Percentiles rank a stretch among this genome's conserved stretches.
phyloP scores from a whole-genome alignment of 1,284 basidiomycete genomes.

The Trichosporon sp. region DNA sequence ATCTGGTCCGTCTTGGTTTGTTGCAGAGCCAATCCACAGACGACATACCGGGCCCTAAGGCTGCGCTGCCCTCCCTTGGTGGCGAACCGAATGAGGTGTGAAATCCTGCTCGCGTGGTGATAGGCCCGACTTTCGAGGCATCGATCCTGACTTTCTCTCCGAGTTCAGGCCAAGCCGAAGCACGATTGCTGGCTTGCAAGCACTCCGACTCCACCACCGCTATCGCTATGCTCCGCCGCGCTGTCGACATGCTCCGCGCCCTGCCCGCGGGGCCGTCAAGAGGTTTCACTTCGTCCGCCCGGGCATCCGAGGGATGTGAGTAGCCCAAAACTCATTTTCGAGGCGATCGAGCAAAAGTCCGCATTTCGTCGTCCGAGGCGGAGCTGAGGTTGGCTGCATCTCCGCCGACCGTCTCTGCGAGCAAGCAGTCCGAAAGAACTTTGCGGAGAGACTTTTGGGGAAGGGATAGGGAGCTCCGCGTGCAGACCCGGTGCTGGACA shows the following conservation, averaged over 20 bases:
- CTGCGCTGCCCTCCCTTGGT: neutral
- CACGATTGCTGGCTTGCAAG: neutral
- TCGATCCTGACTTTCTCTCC: conserved; percentile 18
- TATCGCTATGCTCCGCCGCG: conserved; percentile 10
- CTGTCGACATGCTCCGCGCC: conserved; percentile 12
- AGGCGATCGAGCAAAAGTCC: conserved; percentile 4
- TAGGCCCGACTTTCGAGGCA: conserved; percentile 11
- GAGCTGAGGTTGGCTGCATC: neutral
- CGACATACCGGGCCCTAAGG: neutral
- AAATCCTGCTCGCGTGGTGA: neutral
- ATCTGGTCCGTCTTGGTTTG: neutral
- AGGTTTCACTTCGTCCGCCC: conserved; percentile 15
- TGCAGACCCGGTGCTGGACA: neutral
- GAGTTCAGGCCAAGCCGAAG: neutral
- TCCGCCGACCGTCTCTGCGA: neutral
- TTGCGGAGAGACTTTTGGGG: neutral
- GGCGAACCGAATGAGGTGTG: conserved; percentile 17
- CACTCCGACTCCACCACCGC: neutral
- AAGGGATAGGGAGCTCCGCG: neutral
- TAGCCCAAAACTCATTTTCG: neutral
- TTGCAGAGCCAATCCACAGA: conserved; percentile 1
- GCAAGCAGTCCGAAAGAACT: neutral
- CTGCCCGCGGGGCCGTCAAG: conserved; percentile 16
- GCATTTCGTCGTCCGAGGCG: neutral
- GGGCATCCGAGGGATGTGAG: conserved; percentile 13